Evolutionary conservation across 305 asterid species (phyloP), one percentile per base, ranked within the genome.

Genomic region (Solanum hybrid): DNA sequence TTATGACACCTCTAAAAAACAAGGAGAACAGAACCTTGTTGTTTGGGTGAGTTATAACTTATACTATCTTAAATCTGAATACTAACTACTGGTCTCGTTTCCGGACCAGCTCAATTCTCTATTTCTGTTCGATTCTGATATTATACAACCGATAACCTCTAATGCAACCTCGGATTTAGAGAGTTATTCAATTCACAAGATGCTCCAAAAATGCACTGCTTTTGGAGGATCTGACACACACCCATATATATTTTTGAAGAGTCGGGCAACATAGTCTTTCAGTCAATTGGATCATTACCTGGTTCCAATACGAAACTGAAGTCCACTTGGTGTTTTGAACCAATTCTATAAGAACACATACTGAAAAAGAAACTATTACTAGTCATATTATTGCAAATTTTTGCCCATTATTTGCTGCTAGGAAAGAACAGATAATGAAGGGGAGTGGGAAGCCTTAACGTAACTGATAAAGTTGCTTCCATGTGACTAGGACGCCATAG

Each of bases 1-100:
- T 24, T 37, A 37, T 24, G 91, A 89, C 28, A 89, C 34, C 24
- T 42, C 89, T 34, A 76, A 35, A 29, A 37, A 81, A 4, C 84
- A 12, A 20, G 90, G 87, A 89, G 90, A 89, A 42, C 90, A 89
- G 79, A 89, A 89, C 51, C 79, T 89, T 67, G 90, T 89, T 64
- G 42, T 33, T 36, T 89, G 88, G 88, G 90, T 89, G 36, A 35
- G 88, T 83, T 69, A 3, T 36, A 35, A 35, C 82, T 83, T 69
- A 4, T 24, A 35, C 39, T n/a, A 26, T 87, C 84, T 26, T 37
- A 37, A 5, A 5, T 37, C 26, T n/a, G 16, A 28, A 28, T 42
- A 16, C 87, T 8, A 26, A 81, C 24, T 42, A 28, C 34, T n/a
- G 5, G 9, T 81, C n/a, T 26, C 5, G 13, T 14, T 40, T 26